phyloP scores from a whole-genome alignment of 78 protist genomes.

The Dictyostelium intermedium region DNA sequence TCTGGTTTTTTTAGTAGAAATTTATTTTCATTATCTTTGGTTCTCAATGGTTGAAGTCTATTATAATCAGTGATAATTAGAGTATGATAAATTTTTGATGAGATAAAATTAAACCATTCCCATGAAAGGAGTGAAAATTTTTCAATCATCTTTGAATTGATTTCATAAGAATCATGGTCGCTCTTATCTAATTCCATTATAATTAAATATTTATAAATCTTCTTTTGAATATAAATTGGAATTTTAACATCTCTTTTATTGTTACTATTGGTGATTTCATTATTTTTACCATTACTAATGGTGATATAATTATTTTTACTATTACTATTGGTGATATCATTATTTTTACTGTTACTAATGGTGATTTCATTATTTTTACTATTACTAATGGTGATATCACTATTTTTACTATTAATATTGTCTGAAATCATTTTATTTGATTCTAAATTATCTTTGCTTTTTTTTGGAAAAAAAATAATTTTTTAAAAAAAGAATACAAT shows the following conservation, averaged over 20 bases:
- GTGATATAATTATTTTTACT: too few relatives aligned
- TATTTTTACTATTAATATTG: too few relatives aligned
- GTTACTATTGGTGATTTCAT: too few relatives aligned
- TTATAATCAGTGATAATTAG: not conserved
- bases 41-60: not conserved
- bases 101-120: conserved; percentile 2
- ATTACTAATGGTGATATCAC: too few relatives aligned
- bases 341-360: too few relatives aligned
- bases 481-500: too few relatives aligned
- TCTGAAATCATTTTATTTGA: too few relatives aligned
- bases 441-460: too few relatives aligned
- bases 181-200: not conserved
- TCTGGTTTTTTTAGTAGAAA: conserved; percentile 1
- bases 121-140: not conserved
- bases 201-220: conserved; percentile 3
- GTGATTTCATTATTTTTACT: too few relatives aligned
- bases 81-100: not conserved
- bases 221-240: conserved; percentile 8
- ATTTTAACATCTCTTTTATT: not conserved
- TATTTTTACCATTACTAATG: too few relatives aligned
- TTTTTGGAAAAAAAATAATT: too few relatives aligned
- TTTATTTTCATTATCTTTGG: not conserved
- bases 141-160: not conserved
- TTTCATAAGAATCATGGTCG: not conserved
- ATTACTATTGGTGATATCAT: too few relatives aligned